Percentiles rank a stretch among this genome's conserved stretches.
Evolutionary conservation across 2,329 filamentous ascomycete genomes (phyloP).

Genomic region (Calycina herbarum): DNA sequence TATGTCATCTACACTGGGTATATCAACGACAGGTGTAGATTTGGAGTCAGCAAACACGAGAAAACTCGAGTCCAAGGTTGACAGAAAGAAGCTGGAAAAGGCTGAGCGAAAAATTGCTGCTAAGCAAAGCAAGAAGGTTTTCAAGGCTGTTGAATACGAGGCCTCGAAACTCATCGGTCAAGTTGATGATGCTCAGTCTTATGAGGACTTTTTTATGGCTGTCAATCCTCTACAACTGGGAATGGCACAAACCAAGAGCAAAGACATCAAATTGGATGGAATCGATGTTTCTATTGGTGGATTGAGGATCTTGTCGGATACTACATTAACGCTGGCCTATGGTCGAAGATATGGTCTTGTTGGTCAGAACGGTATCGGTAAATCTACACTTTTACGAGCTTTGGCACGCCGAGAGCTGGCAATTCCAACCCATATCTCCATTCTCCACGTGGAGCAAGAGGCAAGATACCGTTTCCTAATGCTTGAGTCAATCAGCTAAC

Average conservation of each 20-base stretch:
- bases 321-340: slow-evolving; percentile 85
- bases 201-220: slow-evolving; percentile 99
- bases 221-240: slow-evolving; percentile 95
- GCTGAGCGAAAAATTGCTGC: slow-evolving; percentile 95
- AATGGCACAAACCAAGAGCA: slow-evolving; percentile 78
- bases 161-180: slow-evolving; percentile 85
- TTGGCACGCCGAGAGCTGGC: slow-evolving; percentile 90
- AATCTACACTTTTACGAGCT: slow-evolving; percentile 90
- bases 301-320: slow-evolving; percentile 85
- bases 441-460: slow-evolving; percentile 98
- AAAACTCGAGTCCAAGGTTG: slow-evolving; percentile 96
- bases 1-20: slow-evolving; percentile 91
- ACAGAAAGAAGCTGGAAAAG: slow-evolving; percentile 98
- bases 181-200: slow-evolving; percentile 81
- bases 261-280: slow-evolving; percentile 97
- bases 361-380: slow-evolving; percentile 98
- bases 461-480: slow-evolving; percentile 44
- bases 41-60: slow-evolving; percentile 88
- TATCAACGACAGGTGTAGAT: slow-evolving; percentile 82
- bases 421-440: slow-evolving; percentile 96
- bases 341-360: slow-evolving; percentile 95
- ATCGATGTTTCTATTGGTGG: slow-evolving; percentile 94
- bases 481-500: slow-evolving; percentile 24
- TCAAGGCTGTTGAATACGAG: slow-evolving; percentile 98
- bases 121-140: slow-evolving; percentile 97